Base-by-base conservation (phyloP, 2,329 filamentous ascomycete genomes). In the Cyanodermella asteris region DNA sequence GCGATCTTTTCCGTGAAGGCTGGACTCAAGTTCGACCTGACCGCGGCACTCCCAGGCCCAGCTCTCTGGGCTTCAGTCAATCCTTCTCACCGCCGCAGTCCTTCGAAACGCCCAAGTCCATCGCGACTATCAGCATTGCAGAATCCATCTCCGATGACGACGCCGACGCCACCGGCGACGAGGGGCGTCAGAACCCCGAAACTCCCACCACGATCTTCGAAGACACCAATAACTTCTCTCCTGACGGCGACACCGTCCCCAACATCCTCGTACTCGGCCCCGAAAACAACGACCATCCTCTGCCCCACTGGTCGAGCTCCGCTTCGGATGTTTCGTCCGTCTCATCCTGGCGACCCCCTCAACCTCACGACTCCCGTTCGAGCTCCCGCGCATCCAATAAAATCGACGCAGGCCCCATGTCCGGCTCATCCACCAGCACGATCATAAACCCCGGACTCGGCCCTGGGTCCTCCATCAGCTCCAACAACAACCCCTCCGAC, bases 151-250 rank as follows among this genome's bases (percentile, higher is more conserved):
- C 53, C 26, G 51, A 56, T 35, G 50, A 50, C 16, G 52, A 51
- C 9, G 40, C 47, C 13, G 46, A 53, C 24, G 51, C 55, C 36
- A 52, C 54, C 18, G 53, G 50, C 6, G 40, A 46, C 49, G 11
- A 50, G 46, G 3, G 50, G 52, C 2, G 61, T 71, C 27, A 24
- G 12, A 48, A 55, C 4, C 82, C 82, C 1, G 84, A 94, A 50
- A 94, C 82, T 0, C 82, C 82, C 0, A 84, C 84, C 1, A 94
- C 82, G 4, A 81, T 93, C 36, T 93, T 93, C 38, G 84, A 93
- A 45, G 82, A 94, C 42, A 80, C 74, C 0, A 72, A 87, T 39
- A 81, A 76, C 0, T 68, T 77, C 4, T 90, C 81, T 0, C 74
- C 75, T 0, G 77, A 84, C 28, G 76, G 76, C 35, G 66, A 72